Evolutionary conservation across 495 filamentous ascomycete genomes (phyloP).

Genomic region (Cryomyces minteri): DNA sequence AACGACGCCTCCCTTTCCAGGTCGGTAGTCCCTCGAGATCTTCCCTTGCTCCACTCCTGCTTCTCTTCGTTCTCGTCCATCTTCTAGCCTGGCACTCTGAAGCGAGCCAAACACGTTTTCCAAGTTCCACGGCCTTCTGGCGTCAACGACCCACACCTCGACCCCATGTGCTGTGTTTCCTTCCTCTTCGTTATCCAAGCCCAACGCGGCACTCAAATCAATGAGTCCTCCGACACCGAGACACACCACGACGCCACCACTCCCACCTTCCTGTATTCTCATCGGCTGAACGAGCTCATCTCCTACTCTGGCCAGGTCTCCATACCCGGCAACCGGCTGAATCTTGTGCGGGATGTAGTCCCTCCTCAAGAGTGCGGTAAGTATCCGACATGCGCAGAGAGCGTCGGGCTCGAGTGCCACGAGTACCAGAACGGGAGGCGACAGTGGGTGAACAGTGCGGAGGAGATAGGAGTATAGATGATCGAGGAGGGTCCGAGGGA

Average conservation of each 20-base stretch:
- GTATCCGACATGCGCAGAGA: constrained; percentile 85
- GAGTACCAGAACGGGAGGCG: constrained; percentile 79
- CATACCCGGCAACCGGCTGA: constrained; percentile 83
- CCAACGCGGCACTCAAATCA: constrained; percentile 58
- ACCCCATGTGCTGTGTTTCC: constrained; percentile 45
- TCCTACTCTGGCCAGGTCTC: constrained; percentile 63
- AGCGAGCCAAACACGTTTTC: constrained; percentile 62
- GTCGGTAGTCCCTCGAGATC: constrained; percentile 49
- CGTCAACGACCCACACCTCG: constrained; percentile 89
- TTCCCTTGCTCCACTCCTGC: constrained; percentile 41
- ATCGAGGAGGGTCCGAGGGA: constrained; percentile 72
- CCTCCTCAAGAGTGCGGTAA: constrained; percentile 77
- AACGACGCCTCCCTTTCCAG: constrained; percentile 66
- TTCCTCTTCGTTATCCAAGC: constrained; percentile 34
- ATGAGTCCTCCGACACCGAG: constrained; percentile 83
- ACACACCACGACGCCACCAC: constrained; percentile 76
- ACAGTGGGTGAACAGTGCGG: constrained; percentile 60
- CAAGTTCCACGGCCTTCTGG: constrained; percentile 85
- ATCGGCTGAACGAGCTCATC: constrained; percentile 62
- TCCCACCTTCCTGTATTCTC: constrained; percentile 62
- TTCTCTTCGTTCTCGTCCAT: constrained; percentile 29
- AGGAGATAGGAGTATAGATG: constrained; percentile 81
- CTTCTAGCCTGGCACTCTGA: constrained; percentile 24
- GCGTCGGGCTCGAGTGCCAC: constrained; percentile 90
- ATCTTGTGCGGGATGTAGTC: constrained; percentile 99